Conservation (phyloP, 805 yeast genomes). For the Suhomyces prunicola region DNA sequence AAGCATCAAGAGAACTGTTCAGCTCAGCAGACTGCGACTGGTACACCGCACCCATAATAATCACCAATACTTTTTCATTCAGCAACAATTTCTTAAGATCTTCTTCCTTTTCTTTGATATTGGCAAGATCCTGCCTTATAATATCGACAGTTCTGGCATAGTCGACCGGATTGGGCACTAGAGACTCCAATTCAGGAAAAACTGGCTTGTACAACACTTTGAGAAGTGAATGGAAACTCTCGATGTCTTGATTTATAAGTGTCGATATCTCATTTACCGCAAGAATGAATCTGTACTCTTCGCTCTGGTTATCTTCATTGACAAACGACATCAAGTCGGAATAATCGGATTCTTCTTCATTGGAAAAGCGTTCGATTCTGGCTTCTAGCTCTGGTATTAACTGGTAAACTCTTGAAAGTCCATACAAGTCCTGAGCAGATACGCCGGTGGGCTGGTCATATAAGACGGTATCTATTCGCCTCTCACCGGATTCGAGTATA, state of each 20-base stretch:
- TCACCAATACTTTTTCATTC: slow-evolving; percentile 65
- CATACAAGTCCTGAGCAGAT: slow-evolving; percentile 15
- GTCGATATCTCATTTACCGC: slow-evolving; percentile 53
- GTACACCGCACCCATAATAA: slow-evolving; percentile 68
- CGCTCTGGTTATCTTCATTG: slow-evolving; percentile 24
- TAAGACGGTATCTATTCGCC: neutral
- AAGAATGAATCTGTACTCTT: slow-evolving; percentile 51
- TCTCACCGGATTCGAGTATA: neutral
- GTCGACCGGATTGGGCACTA: slow-evolving; percentile 60
- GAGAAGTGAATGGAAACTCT: slow-evolving; percentile 46
- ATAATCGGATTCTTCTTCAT: slow-evolving; percentile 26
- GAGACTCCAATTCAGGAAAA: slow-evolving; percentile 68
- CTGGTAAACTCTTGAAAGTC: slow-evolving; percentile 20
- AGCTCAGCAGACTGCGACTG: slow-evolving; percentile 33
- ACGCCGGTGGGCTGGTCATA: neutral
- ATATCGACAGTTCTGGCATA: slow-evolving; percentile 53
- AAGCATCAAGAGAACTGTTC: slow-evolving; percentile 5
- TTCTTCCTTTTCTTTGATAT: slow-evolving; percentile 27
- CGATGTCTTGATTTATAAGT: slow-evolving; percentile 54
- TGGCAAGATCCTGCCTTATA: slow-evolving; percentile 47
- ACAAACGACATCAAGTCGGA: slow-evolving; percentile 29
- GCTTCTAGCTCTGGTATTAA: slow-evolving; percentile 22
- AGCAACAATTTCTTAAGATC: slow-evolving; percentile 44
- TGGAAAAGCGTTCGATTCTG: slow-evolving; percentile 18
- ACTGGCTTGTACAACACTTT: slow-evolving; percentile 53